Conservation (phyloP, 2,329 filamentous ascomycete species). For the Sphaerulina vaccinii region DNA sequence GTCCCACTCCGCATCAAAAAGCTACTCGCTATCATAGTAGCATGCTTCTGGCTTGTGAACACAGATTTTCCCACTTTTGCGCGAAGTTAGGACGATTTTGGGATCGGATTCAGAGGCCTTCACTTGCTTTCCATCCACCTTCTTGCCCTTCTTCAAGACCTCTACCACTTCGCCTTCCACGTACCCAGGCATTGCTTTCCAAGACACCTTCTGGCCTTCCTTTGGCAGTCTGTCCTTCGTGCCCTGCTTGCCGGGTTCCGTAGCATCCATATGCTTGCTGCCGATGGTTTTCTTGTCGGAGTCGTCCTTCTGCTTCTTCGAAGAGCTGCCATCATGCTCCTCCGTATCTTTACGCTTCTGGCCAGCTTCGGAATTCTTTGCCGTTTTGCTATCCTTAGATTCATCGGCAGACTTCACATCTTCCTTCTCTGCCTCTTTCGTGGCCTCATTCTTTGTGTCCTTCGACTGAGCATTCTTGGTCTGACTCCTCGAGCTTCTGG, state of each 20-base stretch:
- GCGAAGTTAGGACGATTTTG: constrained; percentile 43
- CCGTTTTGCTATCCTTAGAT: not conserved
- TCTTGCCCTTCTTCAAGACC: constrained; percentile 42
- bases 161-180: constrained; percentile 46
- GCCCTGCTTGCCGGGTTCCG: constrained; percentile 15
- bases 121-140: constrained; percentile 43
- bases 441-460: constrained; percentile 30
- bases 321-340: constrained; percentile 16
- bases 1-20: not conserved
- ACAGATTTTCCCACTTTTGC: constrained; percentile 42
- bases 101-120: constrained; percentile 46
- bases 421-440: constrained; percentile 33
- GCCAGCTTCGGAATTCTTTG: constrained; percentile 15
- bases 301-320: constrained; percentile 40
- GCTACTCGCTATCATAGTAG: constrained; percentile 39
- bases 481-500: constrained; percentile 34
- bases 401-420: constrained; percentile 31
- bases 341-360: constrained; percentile 25
- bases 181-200: constrained; percentile 43
- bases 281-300: constrained; percentile 27
- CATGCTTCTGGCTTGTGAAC: constrained; percentile 47
- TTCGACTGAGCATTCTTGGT: constrained; percentile 19
- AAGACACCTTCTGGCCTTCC: constrained; percentile 44
- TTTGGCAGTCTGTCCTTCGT: constrained; percentile 40
- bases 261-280: constrained; percentile 33